phyloP scores from a whole-genome alignment of 2,329 filamentous ascomycete genomes.

The Mycosphaerella sp. region DNA sequence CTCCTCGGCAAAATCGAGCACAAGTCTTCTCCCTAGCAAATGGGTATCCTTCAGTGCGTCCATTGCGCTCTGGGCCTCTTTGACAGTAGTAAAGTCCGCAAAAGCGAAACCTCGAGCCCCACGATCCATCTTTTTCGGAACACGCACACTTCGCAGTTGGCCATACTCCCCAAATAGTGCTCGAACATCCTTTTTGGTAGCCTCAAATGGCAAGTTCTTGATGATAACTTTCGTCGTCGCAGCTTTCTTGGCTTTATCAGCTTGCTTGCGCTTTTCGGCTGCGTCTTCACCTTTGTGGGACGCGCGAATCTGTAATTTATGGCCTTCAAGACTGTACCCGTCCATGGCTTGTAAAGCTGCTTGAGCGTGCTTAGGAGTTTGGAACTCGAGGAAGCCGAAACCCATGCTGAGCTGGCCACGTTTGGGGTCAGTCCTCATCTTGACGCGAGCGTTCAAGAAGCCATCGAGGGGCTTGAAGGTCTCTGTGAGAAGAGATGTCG shows the following conservation, averaged over 20 bases:
- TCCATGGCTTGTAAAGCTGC: conserved; percentile 81
- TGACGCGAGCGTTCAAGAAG: conserved; percentile 82
- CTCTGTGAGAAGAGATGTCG: conserved; percentile 66
- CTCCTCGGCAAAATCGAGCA: conserved; percentile 84
- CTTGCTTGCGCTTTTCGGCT: conserved; percentile 74
- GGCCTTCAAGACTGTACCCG: conserved; percentile 76
- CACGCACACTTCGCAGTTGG: conserved; percentile 81
- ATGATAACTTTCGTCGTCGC: conserved; percentile 89
- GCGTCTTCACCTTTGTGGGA: conserved; percentile 85
- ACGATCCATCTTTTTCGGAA: conserved; percentile 91
- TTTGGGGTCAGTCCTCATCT: conserved; percentile 91
- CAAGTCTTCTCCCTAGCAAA: conserved; percentile 79
- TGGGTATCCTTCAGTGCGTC: conserved; percentile 88
- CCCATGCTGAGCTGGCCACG: conserved; percentile 91
- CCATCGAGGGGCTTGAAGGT: conserved; percentile 76
- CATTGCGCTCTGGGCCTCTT: conserved; percentile 86
- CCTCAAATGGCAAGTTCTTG: conserved; percentile 97
- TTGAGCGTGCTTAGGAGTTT: conserved; percentile 67
- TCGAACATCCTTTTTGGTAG: conserved; percentile 84
- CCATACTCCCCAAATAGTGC: conserved; percentile 84
- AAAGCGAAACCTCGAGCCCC: conserved; percentile 91
- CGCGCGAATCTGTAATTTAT: conserved; percentile 75
- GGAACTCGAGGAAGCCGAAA: conserved; percentile 91
- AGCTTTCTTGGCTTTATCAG: conserved; percentile 75
- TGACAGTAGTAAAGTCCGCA: conserved; percentile 85